Base-by-base conservation (phyloP, 2,329 filamentous ascomycete species). In the Huntiella abstrusa region DNA sequence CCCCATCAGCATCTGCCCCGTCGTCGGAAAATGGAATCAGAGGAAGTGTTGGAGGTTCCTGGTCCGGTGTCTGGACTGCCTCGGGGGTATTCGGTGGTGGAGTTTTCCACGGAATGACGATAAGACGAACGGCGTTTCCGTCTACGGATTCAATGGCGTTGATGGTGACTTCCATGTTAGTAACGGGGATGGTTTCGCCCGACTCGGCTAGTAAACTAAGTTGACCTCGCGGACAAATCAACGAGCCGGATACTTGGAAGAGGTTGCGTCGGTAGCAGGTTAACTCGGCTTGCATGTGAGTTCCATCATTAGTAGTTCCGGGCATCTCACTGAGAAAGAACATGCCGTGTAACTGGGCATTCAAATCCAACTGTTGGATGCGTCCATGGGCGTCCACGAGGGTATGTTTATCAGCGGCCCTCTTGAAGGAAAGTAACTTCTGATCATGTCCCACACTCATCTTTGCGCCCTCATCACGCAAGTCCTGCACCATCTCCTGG, bases 71-170 rank as follows among this genome's bases (percentile, higher is more conserved):
- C 51, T 80, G 74, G 51, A 63, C 69, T 49, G 77, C 68, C 52
- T 80, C 75, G n/a, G 76, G 71, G 3, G 78, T 75, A 61, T 80
- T 83, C 43, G 83, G 83, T 22, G 82, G 83, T 1, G 86, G 87
- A 2, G 87, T 95, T 67, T 96, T 96, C 88, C 88, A 96, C 1
- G 88, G 88, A 50, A 96, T 93, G 5, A 91, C 91, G 52, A 96
- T 95, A 51, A 96, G 78, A 55, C 92, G 88, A 38, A 95, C 85
- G 0, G 83, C 67, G 55, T 94, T 88, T 33, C 85, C 84, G 59
- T 96, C 88, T 12, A 94, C 86, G 1, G 88, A 95, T 60, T 96
- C 88, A 42, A 86, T 93, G 6, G 88, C 88, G 4, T 85, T 92
- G 41, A 96, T 83, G 46, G 80, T 78, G 45, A 95, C 75, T 59